Conservation (phyloP, 768 basidiomycete genomes). For the Sporobolomyces pararoseus region DNA sequence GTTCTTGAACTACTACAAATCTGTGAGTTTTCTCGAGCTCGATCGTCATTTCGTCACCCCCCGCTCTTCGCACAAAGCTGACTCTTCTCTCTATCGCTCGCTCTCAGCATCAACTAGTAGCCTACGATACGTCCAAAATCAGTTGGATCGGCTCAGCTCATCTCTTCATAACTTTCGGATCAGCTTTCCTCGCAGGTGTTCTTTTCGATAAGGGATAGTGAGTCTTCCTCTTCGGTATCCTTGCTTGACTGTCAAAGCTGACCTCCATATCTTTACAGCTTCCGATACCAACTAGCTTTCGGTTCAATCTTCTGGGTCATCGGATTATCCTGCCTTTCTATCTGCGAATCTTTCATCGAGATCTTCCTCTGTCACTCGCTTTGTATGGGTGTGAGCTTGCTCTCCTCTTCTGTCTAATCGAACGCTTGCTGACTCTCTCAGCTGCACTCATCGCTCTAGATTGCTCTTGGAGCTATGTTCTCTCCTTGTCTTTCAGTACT, state of each 20-base stretch:
- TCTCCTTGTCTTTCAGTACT: slow-evolving; percentile 56
- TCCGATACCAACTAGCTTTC: slow-evolving; percentile 36
- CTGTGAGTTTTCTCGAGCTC: slow-evolving; percentile 46
- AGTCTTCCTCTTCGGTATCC: neutral
- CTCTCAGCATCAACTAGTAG: slow-evolving; percentile 47
- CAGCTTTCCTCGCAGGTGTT: slow-evolving; percentile 47
- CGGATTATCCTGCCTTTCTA: slow-evolving; percentile 33
- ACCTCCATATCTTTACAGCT: slow-evolving; percentile 1
- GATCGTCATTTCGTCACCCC: no score
- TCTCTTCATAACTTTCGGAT: slow-evolving; percentile 48
- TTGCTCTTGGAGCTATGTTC: slow-evolving; percentile 58
- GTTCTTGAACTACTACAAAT: slow-evolving; percentile 40
- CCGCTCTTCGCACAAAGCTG: no score
- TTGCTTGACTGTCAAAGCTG: neutral
- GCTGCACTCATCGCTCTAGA: slow-evolving; percentile 45
- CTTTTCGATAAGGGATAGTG: slow-evolving; percentile 51
- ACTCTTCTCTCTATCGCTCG: no score
- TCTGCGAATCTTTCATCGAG: slow-evolving; percentile 20
- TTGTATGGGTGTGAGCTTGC: slow-evolving; percentile 33
- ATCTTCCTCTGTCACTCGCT: slow-evolving; percentile 35
- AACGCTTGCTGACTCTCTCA: slow-evolving; percentile 42
- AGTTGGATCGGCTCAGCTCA: slow-evolving; percentile 51
- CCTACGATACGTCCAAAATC: slow-evolving; percentile 46
- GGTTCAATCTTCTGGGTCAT: slow-evolving; percentile 34
- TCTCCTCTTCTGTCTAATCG: neutral